phyloP scores from a whole-genome alignment of 2,329 filamentous ascomycete genomes.

The Trichophyton verrucosum region DNA sequence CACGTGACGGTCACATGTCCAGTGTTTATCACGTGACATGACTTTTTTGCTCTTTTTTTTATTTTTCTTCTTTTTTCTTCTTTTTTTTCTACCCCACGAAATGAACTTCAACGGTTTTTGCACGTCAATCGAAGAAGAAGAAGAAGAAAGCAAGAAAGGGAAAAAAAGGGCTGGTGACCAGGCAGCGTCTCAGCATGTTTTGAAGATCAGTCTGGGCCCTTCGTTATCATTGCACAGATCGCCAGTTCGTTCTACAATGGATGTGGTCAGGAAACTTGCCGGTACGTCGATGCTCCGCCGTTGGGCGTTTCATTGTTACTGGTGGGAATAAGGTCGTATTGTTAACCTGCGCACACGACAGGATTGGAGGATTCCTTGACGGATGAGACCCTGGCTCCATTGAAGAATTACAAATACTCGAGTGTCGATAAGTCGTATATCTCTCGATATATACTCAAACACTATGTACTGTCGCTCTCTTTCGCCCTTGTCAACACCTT shows the following conservation, averaged over 20 bases:
- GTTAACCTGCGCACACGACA: neutral
- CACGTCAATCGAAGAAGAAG: neutral
- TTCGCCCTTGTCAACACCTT: neutral
- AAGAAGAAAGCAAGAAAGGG: neutral
- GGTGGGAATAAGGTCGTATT: neutral
- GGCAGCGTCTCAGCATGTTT: slow-evolving; percentile 1
- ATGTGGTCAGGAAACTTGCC: neutral
- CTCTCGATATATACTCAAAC: slow-evolving; percentile 83
- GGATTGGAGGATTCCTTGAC: slow-evolving; percentile 49
- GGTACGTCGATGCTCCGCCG: neutral
- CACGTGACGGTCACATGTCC: neutral
- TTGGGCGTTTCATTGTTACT: neutral
- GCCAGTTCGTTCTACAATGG: neutral
- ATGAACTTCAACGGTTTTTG: neutral
- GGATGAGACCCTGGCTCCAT: slow-evolving; percentile 77
- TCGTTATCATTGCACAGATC: neutral
- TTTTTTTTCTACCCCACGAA: neutral
- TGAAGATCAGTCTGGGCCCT: neutral
- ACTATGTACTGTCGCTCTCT: slow-evolving; percentile 60
- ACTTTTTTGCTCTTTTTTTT: neutral
- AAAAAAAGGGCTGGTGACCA: neutral
- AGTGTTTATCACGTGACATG: neutral
- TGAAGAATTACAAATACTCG: slow-evolving; percentile 95
- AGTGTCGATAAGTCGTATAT: slow-evolving; percentile 91
- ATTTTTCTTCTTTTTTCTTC: neutral